These are phyloP conservation scores for Phytophthora cactorum DNA, from an alignment of 352 stramenopile species.

Conservation along the genomic window DNA sequence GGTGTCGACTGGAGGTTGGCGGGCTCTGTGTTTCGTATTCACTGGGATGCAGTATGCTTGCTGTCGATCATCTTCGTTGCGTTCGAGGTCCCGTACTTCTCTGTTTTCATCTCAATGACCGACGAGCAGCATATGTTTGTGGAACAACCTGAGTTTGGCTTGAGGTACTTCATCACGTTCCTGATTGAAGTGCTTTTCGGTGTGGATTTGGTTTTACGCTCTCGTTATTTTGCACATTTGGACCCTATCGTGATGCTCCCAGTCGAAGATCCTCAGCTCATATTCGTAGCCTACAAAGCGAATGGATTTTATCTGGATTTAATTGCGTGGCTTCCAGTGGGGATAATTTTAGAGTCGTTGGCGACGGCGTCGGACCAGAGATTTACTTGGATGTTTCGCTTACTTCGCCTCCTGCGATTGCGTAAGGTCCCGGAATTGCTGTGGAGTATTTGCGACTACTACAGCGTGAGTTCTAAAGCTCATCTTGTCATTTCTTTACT, in stretches of 20 bases:
- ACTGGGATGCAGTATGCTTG: constrained; percentile 58
- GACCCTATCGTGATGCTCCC: constrained; percentile 67
- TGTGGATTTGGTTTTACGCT: constrained; percentile 52
- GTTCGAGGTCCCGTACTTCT: constrained; percentile 77
- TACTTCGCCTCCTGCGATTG: constrained; percentile 58
- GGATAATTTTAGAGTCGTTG: constrained; percentile 52
- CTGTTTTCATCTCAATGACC: constrained; percentile 65
- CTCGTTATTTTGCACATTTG: constrained; percentile 60
- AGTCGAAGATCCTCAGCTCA: constrained; percentile 58
- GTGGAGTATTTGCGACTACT: constrained; percentile 62
- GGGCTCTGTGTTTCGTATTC: constrained; percentile 55
- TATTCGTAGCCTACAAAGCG: constrained; percentile 64
- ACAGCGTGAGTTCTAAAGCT: constrained; percentile 66
- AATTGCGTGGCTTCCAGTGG: constrained; percentile 51
- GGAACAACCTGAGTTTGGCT: constrained; percentile 35
- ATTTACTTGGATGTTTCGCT: constrained; percentile 50
- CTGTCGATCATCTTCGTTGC: constrained; percentile 55
- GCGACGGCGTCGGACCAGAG: constrained; percentile 13
- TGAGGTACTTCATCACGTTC: constrained; percentile 44
- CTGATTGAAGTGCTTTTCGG: constrained; percentile 63
- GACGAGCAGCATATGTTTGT: constrained; percentile 57
- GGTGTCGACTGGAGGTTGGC: constrained; percentile 47
- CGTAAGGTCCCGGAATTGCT: constrained; percentile 49
- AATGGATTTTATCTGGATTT: constrained; percentile 67
- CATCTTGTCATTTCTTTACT: constrained; percentile 57